Conservation (phyloP, 2,329 filamentous ascomycete species). For the Botryotinia globosa region DNA sequence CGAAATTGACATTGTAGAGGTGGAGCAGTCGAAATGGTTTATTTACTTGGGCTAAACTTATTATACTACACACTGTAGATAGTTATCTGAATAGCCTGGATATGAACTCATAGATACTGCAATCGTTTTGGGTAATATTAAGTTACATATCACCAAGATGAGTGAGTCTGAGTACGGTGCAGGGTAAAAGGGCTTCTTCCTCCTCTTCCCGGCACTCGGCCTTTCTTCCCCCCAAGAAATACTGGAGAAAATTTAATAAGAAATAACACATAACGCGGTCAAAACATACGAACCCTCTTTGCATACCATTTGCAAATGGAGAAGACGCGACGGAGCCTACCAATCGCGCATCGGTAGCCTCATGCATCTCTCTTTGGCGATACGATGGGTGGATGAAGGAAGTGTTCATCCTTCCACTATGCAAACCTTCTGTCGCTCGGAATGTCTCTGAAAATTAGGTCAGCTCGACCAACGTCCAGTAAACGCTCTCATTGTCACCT, state of each 20-base stretch:
- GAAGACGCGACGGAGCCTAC: conserved; percentile 1
- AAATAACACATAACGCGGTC: conserved; percentile 7
- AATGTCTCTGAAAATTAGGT: conserved; percentile 5
- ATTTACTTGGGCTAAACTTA: background rate
- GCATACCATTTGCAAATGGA: background rate
- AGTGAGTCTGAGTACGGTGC: background rate
- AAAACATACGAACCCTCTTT: conserved; percentile 8
- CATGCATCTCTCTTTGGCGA: conserved; percentile 4
- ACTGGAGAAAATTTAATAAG: background rate
- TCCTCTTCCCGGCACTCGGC: conserved; percentile 2
- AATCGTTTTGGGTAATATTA: background rate
- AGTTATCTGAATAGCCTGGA: background rate
- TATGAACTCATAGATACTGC: background rate
- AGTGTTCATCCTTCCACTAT: conserved; percentile 10
- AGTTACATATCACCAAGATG: background rate
- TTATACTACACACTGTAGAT: background rate
- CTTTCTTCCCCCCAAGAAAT: background rate
- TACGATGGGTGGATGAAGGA: conserved; percentile 7
- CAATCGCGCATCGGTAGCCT: conserved; percentile 11
- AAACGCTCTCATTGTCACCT: background rate
- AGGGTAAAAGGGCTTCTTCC: background rate
- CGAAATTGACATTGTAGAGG: conserved; percentile 2
- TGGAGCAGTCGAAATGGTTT: background rate
- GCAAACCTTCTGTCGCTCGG: background rate
- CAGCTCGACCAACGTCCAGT: background rate